A percentile compares a stretch with the other conserved stretches of the same genome.
Evolutionary conservation across 768 basidiomycete species (phyloP).

Genomic region (Leccinum obscurum): DNA sequence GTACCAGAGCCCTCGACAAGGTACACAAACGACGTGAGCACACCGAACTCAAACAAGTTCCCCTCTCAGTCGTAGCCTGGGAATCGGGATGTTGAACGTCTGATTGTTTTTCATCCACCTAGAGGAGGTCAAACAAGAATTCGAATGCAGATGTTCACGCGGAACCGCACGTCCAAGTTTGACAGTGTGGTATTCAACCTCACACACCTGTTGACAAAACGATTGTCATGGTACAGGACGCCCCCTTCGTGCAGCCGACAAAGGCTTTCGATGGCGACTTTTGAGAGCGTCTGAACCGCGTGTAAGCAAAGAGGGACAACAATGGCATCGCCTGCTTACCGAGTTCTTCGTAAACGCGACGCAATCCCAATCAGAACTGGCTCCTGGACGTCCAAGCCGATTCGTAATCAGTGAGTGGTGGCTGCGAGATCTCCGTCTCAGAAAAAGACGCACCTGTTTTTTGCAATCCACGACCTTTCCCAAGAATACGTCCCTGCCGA

Average conservation of each 20-base stretch:
- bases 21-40: too few relatives aligned
- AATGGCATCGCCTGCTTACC: conserved; percentile 40
- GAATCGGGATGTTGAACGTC: conserved; percentile 77
- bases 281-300: conserved; percentile 40
- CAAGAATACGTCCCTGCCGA: conserved; percentile 87
- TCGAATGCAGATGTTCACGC: neutral
- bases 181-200: too few relatives aligned
- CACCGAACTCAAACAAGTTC: conserved; percentile 68
- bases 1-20: too few relatives aligned
- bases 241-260: conserved; percentile 90
- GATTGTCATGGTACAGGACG: conserved; percentile 90
- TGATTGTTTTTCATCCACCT: conserved; percentile 93
- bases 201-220: conserved; percentile 98
- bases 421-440: conserved; percentile 37
- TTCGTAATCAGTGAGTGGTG: conserved; percentile 57
- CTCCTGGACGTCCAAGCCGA: conserved; percentile 61
- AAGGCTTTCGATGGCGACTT: conserved; percentile 79
- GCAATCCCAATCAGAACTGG: conserved; percentile 92
- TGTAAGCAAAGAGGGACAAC: conserved; percentile 1
- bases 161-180: conserved; percentile 69
- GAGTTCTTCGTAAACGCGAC: conserved; percentile 95
- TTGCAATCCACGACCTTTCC: conserved; percentile 91
- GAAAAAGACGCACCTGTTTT: conserved; percentile 73
- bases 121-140: neutral
- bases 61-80: conserved; percentile 93